Percentiles rank a stretch among this genome's conserved stretches.
Evolutionary conservation across 192 early-diverging fungal genomes (phyloP).

Genomic region (Haplosporangium gracile): DNA sequence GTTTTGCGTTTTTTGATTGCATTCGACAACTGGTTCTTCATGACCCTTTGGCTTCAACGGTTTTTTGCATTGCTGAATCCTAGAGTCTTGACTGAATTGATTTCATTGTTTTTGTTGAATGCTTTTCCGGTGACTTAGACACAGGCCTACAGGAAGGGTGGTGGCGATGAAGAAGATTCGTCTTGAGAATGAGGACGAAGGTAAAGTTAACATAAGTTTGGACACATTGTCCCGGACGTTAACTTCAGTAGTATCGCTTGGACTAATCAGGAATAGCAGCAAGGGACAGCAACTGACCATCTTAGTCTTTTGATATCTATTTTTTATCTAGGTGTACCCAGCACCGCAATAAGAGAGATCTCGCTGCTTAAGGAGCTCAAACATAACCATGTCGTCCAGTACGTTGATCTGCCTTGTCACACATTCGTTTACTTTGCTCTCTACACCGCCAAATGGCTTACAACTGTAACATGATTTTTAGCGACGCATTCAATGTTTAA

Average conservation of each 20-base stretch:
- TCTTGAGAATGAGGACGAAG: conserved; percentile 73
- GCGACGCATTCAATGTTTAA: not conserved
- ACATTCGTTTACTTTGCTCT: not conserved
- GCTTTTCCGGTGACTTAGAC: not conserved
- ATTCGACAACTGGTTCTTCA: not conserved
- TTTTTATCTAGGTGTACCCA: conserved; percentile 74
- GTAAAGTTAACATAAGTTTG: conserved; percentile 11
- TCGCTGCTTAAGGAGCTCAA: conserved; percentile 81
- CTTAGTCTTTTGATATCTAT: conserved; percentile 40
- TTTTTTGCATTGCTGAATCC: not conserved
- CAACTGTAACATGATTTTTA: not conserved
- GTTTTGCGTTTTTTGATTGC: not conserved
- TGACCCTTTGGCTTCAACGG: not conserved
- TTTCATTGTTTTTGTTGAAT: not conserved
- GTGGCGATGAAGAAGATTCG: conserved; percentile 86
- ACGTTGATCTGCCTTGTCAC: conserved; percentile 12
- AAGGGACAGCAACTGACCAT: not conserved
- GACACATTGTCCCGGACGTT: too few species aligned
- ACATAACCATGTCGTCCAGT: conserved; percentile 81
- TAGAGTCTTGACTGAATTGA: not conserved
- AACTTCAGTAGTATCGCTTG: too few species aligned
- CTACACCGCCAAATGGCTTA: not conserved
- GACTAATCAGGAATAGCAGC: too few species aligned
- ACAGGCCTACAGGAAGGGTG: conserved; percentile 63
- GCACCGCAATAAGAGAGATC: conserved; percentile 82